Evolutionary conservation across 345 rosid genomes (phyloP).

Genomic region (Euphorbia pulcherrima): DNA sequence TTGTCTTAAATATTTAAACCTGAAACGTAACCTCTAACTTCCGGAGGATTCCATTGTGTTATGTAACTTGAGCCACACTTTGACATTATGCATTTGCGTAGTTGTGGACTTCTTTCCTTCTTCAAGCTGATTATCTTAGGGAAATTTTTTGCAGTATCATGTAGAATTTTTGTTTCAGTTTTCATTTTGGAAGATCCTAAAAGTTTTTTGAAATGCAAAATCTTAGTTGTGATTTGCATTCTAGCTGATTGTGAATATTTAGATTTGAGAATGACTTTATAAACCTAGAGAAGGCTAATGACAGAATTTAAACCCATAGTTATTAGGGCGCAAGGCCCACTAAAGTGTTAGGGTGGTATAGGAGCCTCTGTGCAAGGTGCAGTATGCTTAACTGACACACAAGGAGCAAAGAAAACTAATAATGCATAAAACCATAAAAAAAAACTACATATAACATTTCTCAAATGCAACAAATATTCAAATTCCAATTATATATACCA

Average conservation of each 20-base stretch:
- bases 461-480: no score
- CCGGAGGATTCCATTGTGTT: background rate
- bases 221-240: background rate
- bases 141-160: background rate
- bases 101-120: background rate
- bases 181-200: background rate
- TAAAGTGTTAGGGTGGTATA: no score
- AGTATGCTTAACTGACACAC: no score
- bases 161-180: background rate
- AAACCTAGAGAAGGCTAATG: background rate
- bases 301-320: background rate
- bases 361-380: no score
- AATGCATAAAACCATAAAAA: no score
- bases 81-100: background rate
- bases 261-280: background rate
- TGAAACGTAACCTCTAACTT: background rate
- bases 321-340: no score
- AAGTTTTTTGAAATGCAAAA: background rate
- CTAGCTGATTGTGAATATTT: background rate
- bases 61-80: background rate
- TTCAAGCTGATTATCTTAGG: background rate
- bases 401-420: no score
- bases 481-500: no score
- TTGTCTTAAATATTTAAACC: slow-evolving; percentile 2
- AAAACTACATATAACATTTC: no score